These are phyloP conservation scores for Setomelanomma holmii DNA, from an alignment of 2,329 filamentous ascomycete species.

Conservation along the genomic window DNA sequence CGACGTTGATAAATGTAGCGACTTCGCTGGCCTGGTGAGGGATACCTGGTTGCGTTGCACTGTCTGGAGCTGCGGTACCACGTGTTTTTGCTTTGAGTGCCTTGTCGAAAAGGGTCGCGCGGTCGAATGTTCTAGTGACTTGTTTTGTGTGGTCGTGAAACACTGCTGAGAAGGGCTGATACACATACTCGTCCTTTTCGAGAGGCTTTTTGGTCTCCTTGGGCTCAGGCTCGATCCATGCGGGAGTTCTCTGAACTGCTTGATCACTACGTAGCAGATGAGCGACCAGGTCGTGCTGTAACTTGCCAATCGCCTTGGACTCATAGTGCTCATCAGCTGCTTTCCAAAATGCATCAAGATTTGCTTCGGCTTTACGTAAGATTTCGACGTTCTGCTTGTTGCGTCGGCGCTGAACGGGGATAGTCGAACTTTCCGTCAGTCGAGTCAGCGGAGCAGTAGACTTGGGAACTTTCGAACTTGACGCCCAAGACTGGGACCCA, in stretches of 20 bases:
- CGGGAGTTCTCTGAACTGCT: conserved; percentile 56
- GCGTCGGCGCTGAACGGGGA: conserved; percentile 57
- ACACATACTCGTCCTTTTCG: conserved; percentile 3
- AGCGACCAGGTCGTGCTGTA: conserved; percentile 12
- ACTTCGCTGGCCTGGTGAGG: conserved; percentile 17
- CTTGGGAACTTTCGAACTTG: conserved; percentile 10
- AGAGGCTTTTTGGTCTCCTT: conserved; percentile 6
- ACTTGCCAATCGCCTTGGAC: conserved; percentile 6
- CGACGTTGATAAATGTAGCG: conserved; percentile 11
- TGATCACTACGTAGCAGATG: conserved; percentile 40
- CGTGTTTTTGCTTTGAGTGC: conserved; percentile 16
- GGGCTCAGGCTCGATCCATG: conserved; percentile 57
- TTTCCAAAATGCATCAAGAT: conserved; percentile 57
- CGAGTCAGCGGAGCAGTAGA: conserved; percentile 34
- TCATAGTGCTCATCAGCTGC: conserved; percentile 42
- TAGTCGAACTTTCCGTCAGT: conserved; percentile 54
- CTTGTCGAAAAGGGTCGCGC: conserved; percentile 3
- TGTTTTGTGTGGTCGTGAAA: conserved; percentile 12
- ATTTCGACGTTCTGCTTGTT: conserved; percentile 55
- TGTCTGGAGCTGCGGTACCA: conserved; percentile 1
- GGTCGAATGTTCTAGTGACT: conserved; percentile 12
- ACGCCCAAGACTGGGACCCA: conserved; percentile 7
- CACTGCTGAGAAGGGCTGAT: conserved; percentile 14
- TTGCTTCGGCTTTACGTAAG: conserved; percentile 56
- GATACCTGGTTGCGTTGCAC: not conserved